phyloP scores from a whole-genome alignment of 495 filamentous ascomycete species.

The Monascus purpureus region DNA sequence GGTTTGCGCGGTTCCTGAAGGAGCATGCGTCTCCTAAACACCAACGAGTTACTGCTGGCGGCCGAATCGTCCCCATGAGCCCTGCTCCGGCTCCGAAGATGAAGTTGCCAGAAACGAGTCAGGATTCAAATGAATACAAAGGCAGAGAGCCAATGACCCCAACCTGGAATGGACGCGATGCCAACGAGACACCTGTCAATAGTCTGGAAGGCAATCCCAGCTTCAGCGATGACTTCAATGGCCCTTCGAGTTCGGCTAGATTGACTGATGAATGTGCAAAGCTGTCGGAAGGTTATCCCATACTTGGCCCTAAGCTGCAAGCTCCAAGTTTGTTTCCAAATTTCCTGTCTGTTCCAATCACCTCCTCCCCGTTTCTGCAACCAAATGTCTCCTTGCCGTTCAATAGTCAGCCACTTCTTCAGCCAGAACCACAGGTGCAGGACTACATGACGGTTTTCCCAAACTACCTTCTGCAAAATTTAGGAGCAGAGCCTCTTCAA shows the following conservation, averaged over 20 bases:
- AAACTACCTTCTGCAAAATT: constrained; percentile 1
- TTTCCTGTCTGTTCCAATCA: neutral
- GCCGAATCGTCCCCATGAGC: constrained; percentile 44
- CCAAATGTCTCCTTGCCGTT: neutral
- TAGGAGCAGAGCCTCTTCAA: constrained; percentile 2
- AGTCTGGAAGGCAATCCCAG: neutral
- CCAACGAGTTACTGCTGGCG: constrained; percentile 50
- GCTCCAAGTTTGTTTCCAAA: neutral
- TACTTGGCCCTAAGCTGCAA: constrained; percentile 1
- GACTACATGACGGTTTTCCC: constrained; percentile 1
- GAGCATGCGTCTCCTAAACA: constrained; percentile 45
- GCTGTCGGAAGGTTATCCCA: neutral
- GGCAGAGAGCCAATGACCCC: neutral
- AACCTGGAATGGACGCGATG: neutral
- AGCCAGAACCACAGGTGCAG: neutral
- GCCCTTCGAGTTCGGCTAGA: neutral
- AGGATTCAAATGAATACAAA: constrained; percentile 5
- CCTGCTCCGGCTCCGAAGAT: constrained; percentile 19
- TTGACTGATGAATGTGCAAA: constrained; percentile 2
- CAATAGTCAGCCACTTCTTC: constrained; percentile 2
- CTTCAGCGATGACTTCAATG: neutral
- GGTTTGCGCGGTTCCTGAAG: constrained; percentile 40
- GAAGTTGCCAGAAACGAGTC: constrained; percentile 7
- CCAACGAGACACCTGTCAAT: neutral
- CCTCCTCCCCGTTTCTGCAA: neutral